Evolutionary conservation across 2,329 filamentous ascomycete species (phyloP), one percentile per base, ranked within the genome.

Genomic region (Rhexocercosporidium sp.): DNA sequence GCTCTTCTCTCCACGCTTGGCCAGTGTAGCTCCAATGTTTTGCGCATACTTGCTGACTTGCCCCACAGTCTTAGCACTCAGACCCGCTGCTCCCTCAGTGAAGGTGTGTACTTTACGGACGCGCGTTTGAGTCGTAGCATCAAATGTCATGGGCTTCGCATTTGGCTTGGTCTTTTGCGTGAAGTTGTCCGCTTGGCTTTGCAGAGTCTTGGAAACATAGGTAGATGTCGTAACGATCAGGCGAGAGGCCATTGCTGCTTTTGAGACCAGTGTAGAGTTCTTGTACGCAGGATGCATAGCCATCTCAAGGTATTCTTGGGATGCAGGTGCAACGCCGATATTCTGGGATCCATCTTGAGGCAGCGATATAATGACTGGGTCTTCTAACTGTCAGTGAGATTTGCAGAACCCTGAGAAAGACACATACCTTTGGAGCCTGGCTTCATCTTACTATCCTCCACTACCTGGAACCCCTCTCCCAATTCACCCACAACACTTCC

Each of bases 401-500:
- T 62, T 31, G 41, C 4, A 34, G 1, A 18, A 46, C 3, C 29
- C 27, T 44, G 8, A n/a, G 16, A 14, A 53, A 47, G 25, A 27
- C n/a, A 68, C 54, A 41, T 83, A 97, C 94, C 92, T 85, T 99
- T 98, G 5, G 92, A 95, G n/a, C 96, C 96, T 18, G 91, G 89
- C 77, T 91, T 88, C 69, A 99, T 84, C 60, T 84, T 85, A 31
- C 87, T 83, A 71, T 94, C 88, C 76, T 97, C 94, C 18, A 95
- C 84, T 20, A 97, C 86, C 71, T 94, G 84, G 75, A 93, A 95
- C 20, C 90, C 91, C 66, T 95, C 91, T 66, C 91, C 89, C 69
- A 99, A 82, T 81, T 99, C 95, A 54, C 96, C 96, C 31, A 99
- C 92, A 9, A 99, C 92, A 74, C 93, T 96, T 62, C 96, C 96